Evolutionary conservation across 306 rosid species (phyloP), one percentile per base, ranked within the genome.

Genomic region (Erythrophleum fordii): DNA sequence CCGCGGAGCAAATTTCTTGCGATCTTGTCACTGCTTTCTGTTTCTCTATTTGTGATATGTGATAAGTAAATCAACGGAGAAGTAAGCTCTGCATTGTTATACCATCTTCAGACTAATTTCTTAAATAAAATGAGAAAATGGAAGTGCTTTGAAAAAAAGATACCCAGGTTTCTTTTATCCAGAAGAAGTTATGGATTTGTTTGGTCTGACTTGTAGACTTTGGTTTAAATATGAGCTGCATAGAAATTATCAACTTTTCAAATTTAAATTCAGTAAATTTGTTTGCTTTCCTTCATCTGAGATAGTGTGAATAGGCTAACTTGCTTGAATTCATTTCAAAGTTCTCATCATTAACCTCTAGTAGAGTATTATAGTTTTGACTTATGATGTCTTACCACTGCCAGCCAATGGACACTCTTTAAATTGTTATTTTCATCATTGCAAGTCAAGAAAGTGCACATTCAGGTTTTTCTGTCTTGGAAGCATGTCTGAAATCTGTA

Each of bases 401-500:
- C 34, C 20, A 25, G 59, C 74, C 58, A 42, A 26, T 42, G 37
- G 66, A 46, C 51, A 73, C 74, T 49, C 14, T 28, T 64, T 61
- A 42, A 29, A 46, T 71, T 51, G 34, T 28, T 79, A 52, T 44
- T 53, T 3, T 74, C 55, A 61, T 76, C 64, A 20, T 53, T 76
- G 35, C 35, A 77, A 48, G 67, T 48, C 55, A 70, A 64, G 64
- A 77, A 51, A 71, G 26, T 35, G 60, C 52, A 58, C 41, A 77
- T 37, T 8, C 9, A 41, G 59, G 56, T 60, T 31, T 72, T 46
- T 25, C 28, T 46, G 69, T 67, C 81, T 51, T 29, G 61, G 77
- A 72, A 80, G 69, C 79, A 23, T 81, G 72, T 75, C 60, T 42
- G 20, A 41, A 69, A 35, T 58, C 51, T 82, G 69, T 78, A 74